Percentiles rank a stretch among this genome's conserved stretches.
These are phyloP conservation scores for Malus sieversii DNA, from an alignment of 306 rosid genomes.

Conservation along the genomic window DNA sequence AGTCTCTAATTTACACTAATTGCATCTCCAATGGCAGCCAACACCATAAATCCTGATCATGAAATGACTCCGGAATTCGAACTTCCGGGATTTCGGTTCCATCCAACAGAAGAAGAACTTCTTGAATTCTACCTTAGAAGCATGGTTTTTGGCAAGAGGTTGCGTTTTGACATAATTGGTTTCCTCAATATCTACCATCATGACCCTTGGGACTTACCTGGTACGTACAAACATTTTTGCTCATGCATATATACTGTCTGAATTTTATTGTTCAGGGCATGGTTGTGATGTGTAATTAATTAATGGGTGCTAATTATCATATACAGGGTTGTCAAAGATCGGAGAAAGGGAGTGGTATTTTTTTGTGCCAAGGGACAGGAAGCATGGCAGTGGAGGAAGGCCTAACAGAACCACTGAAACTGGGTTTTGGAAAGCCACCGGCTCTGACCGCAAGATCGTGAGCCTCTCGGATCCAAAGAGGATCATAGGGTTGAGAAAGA, in stretches of 20 bases:
- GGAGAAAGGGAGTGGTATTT: conserved; percentile 99
- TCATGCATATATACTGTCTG: background rate
- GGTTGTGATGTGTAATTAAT: background rate
- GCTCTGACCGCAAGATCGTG: conserved; percentile 75
- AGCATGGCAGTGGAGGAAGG: conserved; percentile 81
- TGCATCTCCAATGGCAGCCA: conserved; percentile 11
- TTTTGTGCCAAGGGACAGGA: conserved; percentile 93
- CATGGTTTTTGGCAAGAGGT: conserved; percentile 53
- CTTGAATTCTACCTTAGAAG: conserved; percentile 78
- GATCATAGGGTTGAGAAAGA: conserved; percentile 73
- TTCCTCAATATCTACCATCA: conserved; percentile 74
- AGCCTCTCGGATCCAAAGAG: conserved; percentile 61
- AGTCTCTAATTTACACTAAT: background rate
- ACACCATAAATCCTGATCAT: background rate
- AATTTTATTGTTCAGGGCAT: background rate
- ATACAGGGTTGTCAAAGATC: conserved; percentile 54
- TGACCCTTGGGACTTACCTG: conserved; percentile 86
- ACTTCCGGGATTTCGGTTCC: conserved; percentile 92
- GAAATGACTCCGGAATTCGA: conserved; percentile 37
- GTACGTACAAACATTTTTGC: conserved; percentile 20
- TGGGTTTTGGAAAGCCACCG: conserved; percentile 97
- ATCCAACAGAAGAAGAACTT: conserved; percentile 93
- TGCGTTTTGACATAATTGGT: conserved; percentile 63
- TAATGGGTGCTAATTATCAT: background rate
- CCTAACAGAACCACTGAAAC: conserved; percentile 87